These are phyloP conservation scores for Amanita thiersii DNA, from an alignment of 768 basidiomycete species.

Conservation along the genomic window DNA sequence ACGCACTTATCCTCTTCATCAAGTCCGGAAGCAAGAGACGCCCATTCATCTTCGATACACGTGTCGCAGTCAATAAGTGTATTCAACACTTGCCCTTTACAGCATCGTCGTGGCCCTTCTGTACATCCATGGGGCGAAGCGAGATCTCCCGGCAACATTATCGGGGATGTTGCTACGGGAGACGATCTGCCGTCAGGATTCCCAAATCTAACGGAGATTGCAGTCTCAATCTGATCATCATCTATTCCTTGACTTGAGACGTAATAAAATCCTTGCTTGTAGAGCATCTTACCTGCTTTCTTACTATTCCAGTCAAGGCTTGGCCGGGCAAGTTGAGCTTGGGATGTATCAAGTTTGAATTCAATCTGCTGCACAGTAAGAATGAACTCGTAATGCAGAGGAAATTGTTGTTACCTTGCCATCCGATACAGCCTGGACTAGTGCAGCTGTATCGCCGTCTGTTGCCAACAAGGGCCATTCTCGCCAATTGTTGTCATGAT, in stretches of 20 bases:
- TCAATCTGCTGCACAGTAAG: constrained; percentile 44
- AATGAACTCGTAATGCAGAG: background rate
- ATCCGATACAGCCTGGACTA: constrained; percentile 79
- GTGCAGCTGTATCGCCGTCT: constrained; percentile 73
- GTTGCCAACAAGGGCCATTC: constrained; percentile 77
- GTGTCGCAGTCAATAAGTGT: constrained; percentile 34
- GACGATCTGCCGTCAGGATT: constrained; percentile 12
- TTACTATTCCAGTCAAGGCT: constrained; percentile 81
- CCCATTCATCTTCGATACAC: constrained; percentile 37
- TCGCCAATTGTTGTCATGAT: constrained; percentile 45
- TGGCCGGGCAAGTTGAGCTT: constrained; percentile 45
- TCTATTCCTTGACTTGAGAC: constrained; percentile 32
- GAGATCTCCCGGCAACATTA: constrained; percentile 14
- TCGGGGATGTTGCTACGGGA: constrained; percentile 10
- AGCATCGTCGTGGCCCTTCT: constrained; percentile 40
- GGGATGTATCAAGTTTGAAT: constrained; percentile 61
- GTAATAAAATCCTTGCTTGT: background rate
- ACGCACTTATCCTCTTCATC: constrained; percentile 19
- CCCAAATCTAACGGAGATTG: constrained; percentile 37
- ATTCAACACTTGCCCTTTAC: constrained; percentile 23
- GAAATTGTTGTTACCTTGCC: constrained; percentile 41
- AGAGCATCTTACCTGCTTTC: constrained; percentile 57
- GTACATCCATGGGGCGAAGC: constrained; percentile 34
- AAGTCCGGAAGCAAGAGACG: constrained; percentile 18
- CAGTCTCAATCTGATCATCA: constrained; percentile 78